These are phyloP conservation scores for Trichosporon faecale DNA, from an alignment of 1,284 basidiomycete species.

Conservation along the genomic window DNA sequence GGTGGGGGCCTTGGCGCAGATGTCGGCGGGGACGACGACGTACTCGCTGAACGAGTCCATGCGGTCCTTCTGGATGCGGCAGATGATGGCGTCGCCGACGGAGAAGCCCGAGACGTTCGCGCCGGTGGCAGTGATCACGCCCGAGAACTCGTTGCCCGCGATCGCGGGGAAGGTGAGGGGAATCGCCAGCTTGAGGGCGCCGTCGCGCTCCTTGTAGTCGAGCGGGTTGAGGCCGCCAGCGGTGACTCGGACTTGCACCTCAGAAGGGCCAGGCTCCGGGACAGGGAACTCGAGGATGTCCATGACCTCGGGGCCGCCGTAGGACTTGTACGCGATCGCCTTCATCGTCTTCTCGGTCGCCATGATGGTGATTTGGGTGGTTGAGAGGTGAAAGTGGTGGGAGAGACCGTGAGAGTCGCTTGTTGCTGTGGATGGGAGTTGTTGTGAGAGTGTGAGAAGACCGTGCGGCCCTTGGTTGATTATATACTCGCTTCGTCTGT, in stretches of 20 bases:
- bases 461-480: not conserved
- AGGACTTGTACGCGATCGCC: slow-evolving; percentile 23
- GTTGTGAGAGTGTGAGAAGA: not conserved
- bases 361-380: not conserved
- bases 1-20: slow-evolving; percentile 23
- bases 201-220: slow-evolving; percentile 32
- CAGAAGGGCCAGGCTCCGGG: slow-evolving; percentile 13
- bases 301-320: slow-evolving; percentile 27
- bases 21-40: slow-evolving; percentile 25
- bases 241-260: slow-evolving; percentile 21
- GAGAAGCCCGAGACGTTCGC: slow-evolving; percentile 13
- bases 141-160: slow-evolving; percentile 50
- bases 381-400: not conserved
- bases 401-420: not conserved
- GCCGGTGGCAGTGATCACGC: slow-evolving; percentile 51
- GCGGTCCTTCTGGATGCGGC: slow-evolving; percentile 50
- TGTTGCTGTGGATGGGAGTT: not conserved
- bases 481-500: not conserved
- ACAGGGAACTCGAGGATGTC: slow-evolving; percentile 13
- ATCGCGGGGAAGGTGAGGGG: slow-evolving; percentile 13
- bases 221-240: slow-evolving; percentile 37
- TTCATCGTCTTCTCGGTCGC: slow-evolving; percentile 20
- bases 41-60: slow-evolving; percentile 53
- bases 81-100: slow-evolving; percentile 56
- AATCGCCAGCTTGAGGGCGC: slow-evolving; percentile 29